A percentile compares a stretch with the other conserved stretches of the same genome.
Evolutionary conservation across 106 monocot genomes (phyloP).

Genomic region (Gastrodia elata): DNA sequence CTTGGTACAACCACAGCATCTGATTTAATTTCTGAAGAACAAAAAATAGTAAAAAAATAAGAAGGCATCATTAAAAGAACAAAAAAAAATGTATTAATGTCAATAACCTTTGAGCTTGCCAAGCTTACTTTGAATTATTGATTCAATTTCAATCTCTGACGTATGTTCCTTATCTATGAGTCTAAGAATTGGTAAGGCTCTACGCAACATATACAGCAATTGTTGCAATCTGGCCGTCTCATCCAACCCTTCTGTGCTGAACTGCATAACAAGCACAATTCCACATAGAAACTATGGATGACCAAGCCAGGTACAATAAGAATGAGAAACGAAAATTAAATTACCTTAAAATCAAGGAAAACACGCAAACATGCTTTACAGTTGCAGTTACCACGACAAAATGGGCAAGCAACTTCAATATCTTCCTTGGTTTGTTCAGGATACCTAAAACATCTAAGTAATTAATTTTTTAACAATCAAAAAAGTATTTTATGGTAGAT

Average conservation of each 20-base stretch:
- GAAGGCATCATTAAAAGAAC: not conserved
- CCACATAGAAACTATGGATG: not conserved
- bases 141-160: conserved; percentile 5
- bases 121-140: conserved; percentile 4
- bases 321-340: not conserved
- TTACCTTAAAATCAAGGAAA: conserved; percentile 2
- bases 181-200: not conserved
- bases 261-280: not conserved
- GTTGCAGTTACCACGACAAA: conserved; percentile 8
- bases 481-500: not conserved
- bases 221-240: conserved; percentile 1
- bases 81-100: not conserved
- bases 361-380: conserved; percentile 4
- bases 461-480: not conserved
- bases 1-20: not conserved
- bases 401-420: conserved; percentile 5
- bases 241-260: not conserved
- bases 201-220: conserved; percentile 3
- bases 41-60: not conserved
- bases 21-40: conserved; percentile 7
- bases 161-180: not conserved
- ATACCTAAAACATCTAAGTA: conserved; percentile 2
- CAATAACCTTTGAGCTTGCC: not conserved
- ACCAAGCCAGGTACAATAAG: not conserved
- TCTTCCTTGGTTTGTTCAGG: not conserved